These are phyloP conservation scores for Cinchona pubescens DNA, from an alignment of 257 asterid genomes.

Conservation along the genomic window DNA sequence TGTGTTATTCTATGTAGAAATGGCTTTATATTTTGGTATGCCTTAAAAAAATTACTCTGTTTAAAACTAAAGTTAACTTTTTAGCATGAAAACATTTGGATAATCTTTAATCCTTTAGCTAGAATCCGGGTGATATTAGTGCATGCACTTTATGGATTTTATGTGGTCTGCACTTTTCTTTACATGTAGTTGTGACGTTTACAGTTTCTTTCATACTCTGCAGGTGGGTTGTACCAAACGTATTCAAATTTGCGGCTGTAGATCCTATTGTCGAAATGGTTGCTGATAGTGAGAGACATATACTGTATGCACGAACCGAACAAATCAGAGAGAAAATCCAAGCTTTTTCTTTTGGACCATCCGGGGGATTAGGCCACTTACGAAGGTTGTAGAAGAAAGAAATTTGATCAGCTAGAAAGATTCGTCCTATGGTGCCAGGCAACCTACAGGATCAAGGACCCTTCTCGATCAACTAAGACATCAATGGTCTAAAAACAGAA, in stretches of 20 bases:
- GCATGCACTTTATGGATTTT: constrained; percentile 15
- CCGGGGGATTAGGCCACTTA: constrained; percentile 84
- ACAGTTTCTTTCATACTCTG: constrained; percentile 21
- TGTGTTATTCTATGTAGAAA: background rate
- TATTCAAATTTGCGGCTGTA: constrained; percentile 87
- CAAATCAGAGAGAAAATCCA: constrained; percentile 95
- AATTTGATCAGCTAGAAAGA: constrained; percentile 88
- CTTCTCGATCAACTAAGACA: constrained; percentile 61
- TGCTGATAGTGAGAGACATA: constrained; percentile 84
- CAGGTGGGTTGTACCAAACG: constrained; percentile 98
- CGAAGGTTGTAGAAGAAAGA: constrained; percentile 89
- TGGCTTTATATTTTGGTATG: background rate
- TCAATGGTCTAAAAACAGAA: no score
- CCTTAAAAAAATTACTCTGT: background rate
- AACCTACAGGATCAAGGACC: constrained; percentile 62
- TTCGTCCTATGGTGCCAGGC: constrained; percentile 65
- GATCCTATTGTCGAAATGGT: constrained; percentile 97
- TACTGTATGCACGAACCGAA: constrained; percentile 85
- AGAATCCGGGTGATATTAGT: constrained; percentile 4
- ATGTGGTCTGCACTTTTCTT: constrained; percentile 15
- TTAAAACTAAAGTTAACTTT: background rate
- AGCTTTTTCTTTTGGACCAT: constrained; percentile 77
- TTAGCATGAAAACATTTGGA: background rate
- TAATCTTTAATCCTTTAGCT: background rate
- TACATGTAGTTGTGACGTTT: constrained; percentile 17